Base-by-base conservation (phyloP, 1,284 basidiomycete genomes). In the Boletellus deceptivus region DNA sequence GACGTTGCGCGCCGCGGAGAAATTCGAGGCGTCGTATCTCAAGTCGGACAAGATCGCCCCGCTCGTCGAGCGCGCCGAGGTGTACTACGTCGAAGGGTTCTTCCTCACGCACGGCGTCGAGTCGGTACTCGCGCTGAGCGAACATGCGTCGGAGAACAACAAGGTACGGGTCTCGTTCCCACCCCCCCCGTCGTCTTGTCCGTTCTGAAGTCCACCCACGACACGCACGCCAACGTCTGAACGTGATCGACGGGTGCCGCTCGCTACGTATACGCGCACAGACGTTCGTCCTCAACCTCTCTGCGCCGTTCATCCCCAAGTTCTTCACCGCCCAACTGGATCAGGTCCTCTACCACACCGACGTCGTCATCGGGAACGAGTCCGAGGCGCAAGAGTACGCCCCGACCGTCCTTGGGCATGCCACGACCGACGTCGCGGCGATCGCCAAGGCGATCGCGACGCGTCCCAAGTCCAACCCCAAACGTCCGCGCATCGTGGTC, bases 1-100 rank as follows among this genome's bases (percentile, higher is more conserved):
- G 49, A 93, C 86, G 59, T 80, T 98, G 47, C 88, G 89, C 43
- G 87, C 86, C 11, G 96, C 97, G 14, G 93, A 98, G 73, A 87
- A 85, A 71, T 98, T 98, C 72, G 82, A 86, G 42, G 77, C 82
- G 56, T 77, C 82, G 16, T 93, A 98, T 73, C 79, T 98, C 48
- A 76, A 80, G 25, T 88, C 89, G n/a, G 77, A 86, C 25, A 75
- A 79, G 56, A 85, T 98, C 55, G 84, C 91, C 43, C 78, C 85
- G 43, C 76, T 93, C 55, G 78, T 98, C 63, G 79, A 90, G 27
- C 79, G 75, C 47, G 95, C 95, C 52, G 87, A 91, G 67, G 82
- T 85, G 69, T 97, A 85, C 76, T 99, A 99, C 78, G 84, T 98
- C 55, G 97, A 94, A 63, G 96, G 97, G 17, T 99, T 90, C 79